phyloP scores from a whole-genome alignment of 1,284 basidiomycete species.

The Kwoniella shivajii region DNA sequence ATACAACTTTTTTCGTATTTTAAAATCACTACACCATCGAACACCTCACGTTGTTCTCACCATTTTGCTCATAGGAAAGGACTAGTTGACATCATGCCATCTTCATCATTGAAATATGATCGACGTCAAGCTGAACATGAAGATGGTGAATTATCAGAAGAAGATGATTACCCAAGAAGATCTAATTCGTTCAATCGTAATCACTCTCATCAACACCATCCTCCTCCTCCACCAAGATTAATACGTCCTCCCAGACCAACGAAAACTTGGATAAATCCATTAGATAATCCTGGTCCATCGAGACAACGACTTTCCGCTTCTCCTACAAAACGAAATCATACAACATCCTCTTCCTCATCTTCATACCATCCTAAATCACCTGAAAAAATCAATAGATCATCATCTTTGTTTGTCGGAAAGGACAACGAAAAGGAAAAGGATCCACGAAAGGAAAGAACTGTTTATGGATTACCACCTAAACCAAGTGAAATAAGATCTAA shows the following conservation, averaged over 20 bases:
- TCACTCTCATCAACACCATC: too few species aligned
- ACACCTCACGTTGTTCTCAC: too few species aligned
- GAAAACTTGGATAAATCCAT: constrained; percentile 12
- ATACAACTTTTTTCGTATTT: too few species aligned
- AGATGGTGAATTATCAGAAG: constrained; percentile 19
- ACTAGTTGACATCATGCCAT: neutral
- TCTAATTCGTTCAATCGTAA: neutral
- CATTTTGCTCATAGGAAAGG: too few species aligned
- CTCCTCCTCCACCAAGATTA: neutral
- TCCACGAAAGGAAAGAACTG: neutral
- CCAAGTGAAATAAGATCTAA: too few species aligned
- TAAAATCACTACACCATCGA: too few species aligned
- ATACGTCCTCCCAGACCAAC: constrained; percentile 1
- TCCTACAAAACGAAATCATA: neutral
- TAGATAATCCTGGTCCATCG: constrained; percentile 10
- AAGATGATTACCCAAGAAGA: neutral
- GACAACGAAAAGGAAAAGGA: too few species aligned
- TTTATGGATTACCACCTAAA: neutral
- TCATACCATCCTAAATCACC: neutral
- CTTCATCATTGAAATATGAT: neutral
- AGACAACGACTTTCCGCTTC: neutral
- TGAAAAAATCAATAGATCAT: too few species aligned
- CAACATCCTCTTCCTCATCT: neutral
- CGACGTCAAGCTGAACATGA: constrained; percentile 7
- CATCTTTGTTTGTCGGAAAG: neutral